Conservation (phyloP, 2,329 filamentous ascomycete genomes). For the Ceratocystiopsis minuta region DNA sequence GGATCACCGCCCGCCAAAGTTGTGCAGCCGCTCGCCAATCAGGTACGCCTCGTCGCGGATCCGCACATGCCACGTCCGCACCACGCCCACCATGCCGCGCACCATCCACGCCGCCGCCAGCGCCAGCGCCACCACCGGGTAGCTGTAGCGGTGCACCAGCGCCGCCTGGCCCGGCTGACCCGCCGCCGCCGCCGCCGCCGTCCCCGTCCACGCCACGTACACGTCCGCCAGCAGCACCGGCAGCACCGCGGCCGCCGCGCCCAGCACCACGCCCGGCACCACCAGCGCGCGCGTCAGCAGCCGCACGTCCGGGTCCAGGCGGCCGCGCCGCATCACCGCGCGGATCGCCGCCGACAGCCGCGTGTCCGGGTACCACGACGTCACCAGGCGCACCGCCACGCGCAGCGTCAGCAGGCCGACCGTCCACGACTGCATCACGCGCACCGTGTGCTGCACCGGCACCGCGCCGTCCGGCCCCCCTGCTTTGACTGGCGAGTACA, state of each 20-base stretch:
- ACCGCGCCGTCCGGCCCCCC: conserved; percentile 10
- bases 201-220: conserved; percentile 9
- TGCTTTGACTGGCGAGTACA: conserved; percentile 25
- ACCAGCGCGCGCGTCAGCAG: conserved; percentile 76
- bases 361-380: conserved; percentile 48
- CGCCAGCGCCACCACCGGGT: conserved; percentile 43
- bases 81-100: conserved; percentile 38
- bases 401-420: conserved; percentile 82
- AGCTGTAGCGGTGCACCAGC: conserved; percentile 41
- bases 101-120: conserved; percentile 26
- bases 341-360: conserved; percentile 58
- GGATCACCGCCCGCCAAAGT: conserved; percentile 51
- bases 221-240: conserved; percentile 43
- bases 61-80: conserved; percentile 58
- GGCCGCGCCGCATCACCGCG: conserved; percentile 56
- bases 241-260: conserved; percentile 39
- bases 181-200: conserved; percentile 5
- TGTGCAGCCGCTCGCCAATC: conserved; percentile 86
- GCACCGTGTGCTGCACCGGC: conserved; percentile 46
- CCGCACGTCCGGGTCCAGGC: conserved; percentile 57
- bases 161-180: conserved; percentile 9
- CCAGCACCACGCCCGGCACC: conserved; percentile 51
- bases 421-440: conserved; percentile 87
- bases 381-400: conserved; percentile 51
- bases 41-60: conserved; percentile 92